Evolutionary conservation across 2,329 filamentous ascomycete species (phyloP).

Genomic region (Colletotrichum sp.): DNA sequence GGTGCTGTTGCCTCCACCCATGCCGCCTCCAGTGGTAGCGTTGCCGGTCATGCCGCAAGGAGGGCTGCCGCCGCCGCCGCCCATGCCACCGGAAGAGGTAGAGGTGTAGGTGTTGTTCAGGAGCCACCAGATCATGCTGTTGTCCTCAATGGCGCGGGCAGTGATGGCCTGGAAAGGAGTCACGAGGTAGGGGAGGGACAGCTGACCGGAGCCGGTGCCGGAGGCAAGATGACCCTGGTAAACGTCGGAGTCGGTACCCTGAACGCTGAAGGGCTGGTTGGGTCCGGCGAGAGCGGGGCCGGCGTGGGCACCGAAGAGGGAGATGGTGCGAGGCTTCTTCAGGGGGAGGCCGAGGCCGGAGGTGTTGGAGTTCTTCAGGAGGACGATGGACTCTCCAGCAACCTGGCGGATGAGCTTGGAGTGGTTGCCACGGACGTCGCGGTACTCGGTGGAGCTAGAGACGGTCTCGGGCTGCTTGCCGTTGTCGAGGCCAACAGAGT

Average conservation of each 20-base stretch:
- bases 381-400: constrained; percentile 65
- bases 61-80: not conserved
- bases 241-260: constrained; percentile 6
- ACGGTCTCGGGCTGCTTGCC: constrained; percentile 63
- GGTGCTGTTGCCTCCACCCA: not conserved
- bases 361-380: constrained; percentile 73
- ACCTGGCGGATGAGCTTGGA: constrained; percentile 11
- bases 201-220: constrained; percentile 10
- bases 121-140: constrained; percentile 42
- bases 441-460: constrained; percentile 55
- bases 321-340: constrained; percentile 40
- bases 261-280: constrained; percentile 3
- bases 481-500: constrained; percentile 58
- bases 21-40: not conserved
- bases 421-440: constrained; percentile 12
- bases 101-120: constrained; percentile 17
- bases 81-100: not conserved
- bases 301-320: constrained; percentile 7
- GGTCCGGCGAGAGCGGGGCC: not conserved
- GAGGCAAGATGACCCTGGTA: constrained; percentile 7
- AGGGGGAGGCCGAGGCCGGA: constrained; percentile 58
- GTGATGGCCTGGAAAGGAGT: constrained; percentile 16
- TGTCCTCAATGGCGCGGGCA: constrained; percentile 40
- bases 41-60: not conserved
- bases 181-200: constrained; percentile 6